phyloP scores from a whole-genome alignment of 352 stramenopile species.

The Globisporangium paddicum region DNA sequence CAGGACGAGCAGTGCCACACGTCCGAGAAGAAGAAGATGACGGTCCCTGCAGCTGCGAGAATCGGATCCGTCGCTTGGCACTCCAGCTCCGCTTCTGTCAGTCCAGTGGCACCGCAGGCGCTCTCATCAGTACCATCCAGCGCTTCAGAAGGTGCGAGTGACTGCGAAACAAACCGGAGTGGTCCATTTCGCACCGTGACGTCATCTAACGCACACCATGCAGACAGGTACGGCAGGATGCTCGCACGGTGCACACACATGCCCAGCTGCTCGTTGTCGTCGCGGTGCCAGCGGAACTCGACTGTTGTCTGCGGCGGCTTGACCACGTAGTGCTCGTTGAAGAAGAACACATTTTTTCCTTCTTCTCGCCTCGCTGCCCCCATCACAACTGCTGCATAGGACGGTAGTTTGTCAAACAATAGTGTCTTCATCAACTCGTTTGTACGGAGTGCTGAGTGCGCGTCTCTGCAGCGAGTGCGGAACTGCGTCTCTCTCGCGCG shows the following conservation, averaged over 20 bases:
- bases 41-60: slow-evolving; percentile 28
- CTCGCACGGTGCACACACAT: slow-evolving; percentile 58
- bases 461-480: neutral
- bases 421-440: slow-evolving; percentile 19
- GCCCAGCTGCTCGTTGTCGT: slow-evolving; percentile 67
- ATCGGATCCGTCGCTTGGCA: slow-evolving; percentile 25
- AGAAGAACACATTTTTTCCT: slow-evolving; percentile 32
- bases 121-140: neutral
- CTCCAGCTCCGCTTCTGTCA: neutral
- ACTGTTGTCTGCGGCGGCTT: slow-evolving; percentile 51
- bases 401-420: slow-evolving; percentile 40
- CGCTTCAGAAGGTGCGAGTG: neutral
- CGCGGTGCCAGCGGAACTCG: slow-evolving; percentile 72
- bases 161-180: slow-evolving; percentile 43
- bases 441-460: slow-evolving; percentile 1
- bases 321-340: slow-evolving; percentile 80
- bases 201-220: slow-evolving; percentile 64
- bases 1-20: slow-evolving; percentile 67
- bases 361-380: neutral
- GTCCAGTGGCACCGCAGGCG: neutral
- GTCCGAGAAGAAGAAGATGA: slow-evolving; percentile 65
- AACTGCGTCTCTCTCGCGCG: slow-evolving; percentile 22
- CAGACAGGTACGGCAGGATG: slow-evolving; percentile 56
- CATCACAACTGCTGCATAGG: slow-evolving; percentile 18
- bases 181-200: slow-evolving; percentile 45